Evolutionary conservation across 202 grass and related monocot species (phyloP), one percentile per base, ranked within the genome.

Genomic region (Brachypodium distachyon): DNA sequence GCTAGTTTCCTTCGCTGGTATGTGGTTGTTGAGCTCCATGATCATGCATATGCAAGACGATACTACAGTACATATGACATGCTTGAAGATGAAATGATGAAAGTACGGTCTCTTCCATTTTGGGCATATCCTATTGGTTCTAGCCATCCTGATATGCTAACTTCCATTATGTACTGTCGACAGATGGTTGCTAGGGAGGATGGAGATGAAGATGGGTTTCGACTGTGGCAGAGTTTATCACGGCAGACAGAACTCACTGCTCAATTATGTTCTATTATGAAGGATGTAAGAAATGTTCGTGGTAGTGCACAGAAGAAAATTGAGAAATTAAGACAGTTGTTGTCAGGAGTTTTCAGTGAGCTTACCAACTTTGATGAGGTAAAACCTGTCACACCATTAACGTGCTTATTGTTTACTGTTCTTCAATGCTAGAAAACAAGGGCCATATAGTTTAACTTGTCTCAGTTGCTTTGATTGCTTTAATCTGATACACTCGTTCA

Each of bases 351-450:
- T 54, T 83, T 89, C 65, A 92, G 96, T 59, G 96, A 95, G 65
- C 89, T 99, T 81, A 99, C 96, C 38, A 88, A 95, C 78, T 99
- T 99, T 85, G 92, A 95, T 75, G 92, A 99, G 91, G 91, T 97
- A 81, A 67, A 53, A 70, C 7, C 36, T 34, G 11, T 58, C 70
- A 70, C 14, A 47, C 65, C 3, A 28, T 64, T 42, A 58, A 58
- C 3, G 0, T 84, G n/a, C 5, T 61, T 13, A 68, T 1, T 74
- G 6, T 80, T 25, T 68, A 51, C 58, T 52, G 18, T 71, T 42
- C 73, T 47, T 76, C 32, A 76, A 25, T 82, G 25, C 21, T 56
- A 63, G 41, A 82, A 59, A 82, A 44, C 39, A 36, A 47, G 60
- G 29, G 54, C 64, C 12, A 32, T 59, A 39, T 31, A 37, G 10